Percentiles rank a stretch among this genome's conserved stretches.
phyloP scores from a whole-genome alignment of 108 stramenopile species.

The Chaetoceros muelleri region DNA sequence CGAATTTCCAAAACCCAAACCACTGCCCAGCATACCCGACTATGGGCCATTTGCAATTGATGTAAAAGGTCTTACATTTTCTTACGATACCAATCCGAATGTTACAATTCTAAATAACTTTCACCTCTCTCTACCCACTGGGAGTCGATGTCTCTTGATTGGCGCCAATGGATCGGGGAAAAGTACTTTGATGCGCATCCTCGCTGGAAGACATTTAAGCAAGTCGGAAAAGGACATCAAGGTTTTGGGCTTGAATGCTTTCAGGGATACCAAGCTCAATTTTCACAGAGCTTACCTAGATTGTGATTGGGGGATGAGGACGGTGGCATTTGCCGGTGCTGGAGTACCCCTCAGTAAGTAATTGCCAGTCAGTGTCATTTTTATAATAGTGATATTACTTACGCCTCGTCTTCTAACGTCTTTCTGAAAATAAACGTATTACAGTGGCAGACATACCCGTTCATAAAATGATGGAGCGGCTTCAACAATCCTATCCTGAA shows the following conservation, averaged over 20 bases:
- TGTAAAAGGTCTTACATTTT: slow-evolving; percentile 57
- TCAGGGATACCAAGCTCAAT: slow-evolving; percentile 89
- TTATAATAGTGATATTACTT: background rate
- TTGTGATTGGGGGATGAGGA: slow-evolving; percentile 96
- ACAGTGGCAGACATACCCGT: slow-evolving; percentile 89
- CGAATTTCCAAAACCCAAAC: slow-evolving; percentile 26
- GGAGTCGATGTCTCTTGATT: slow-evolving; percentile 75
- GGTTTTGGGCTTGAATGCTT: slow-evolving; percentile 86
- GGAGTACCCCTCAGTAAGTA: slow-evolving; percentile 44
- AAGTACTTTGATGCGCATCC: slow-evolving; percentile 81
- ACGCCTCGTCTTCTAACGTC: background rate
- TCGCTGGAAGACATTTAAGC: slow-evolving; percentile 89
- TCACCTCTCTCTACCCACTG: slow-evolving; percentile 48
- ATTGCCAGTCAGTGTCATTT: background rate
- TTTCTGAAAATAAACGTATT: background rate
- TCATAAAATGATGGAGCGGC: slow-evolving; percentile 83
- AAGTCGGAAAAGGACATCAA: slow-evolving; percentile 47
- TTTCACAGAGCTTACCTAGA: slow-evolving; percentile 91
- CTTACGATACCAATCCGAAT: slow-evolving; percentile 39
- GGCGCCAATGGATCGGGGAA: slow-evolving; percentile 91
- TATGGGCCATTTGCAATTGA: slow-evolving; percentile 62
- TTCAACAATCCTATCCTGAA: slow-evolving; percentile 92
- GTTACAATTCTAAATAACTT: slow-evolving; percentile 40
- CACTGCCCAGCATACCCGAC: slow-evolving; percentile 50
- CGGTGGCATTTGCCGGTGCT: slow-evolving; percentile 94